phyloP scores from a whole-genome alignment of 352 stramenopile genomes.

The Blastocystis sp. region DNA sequence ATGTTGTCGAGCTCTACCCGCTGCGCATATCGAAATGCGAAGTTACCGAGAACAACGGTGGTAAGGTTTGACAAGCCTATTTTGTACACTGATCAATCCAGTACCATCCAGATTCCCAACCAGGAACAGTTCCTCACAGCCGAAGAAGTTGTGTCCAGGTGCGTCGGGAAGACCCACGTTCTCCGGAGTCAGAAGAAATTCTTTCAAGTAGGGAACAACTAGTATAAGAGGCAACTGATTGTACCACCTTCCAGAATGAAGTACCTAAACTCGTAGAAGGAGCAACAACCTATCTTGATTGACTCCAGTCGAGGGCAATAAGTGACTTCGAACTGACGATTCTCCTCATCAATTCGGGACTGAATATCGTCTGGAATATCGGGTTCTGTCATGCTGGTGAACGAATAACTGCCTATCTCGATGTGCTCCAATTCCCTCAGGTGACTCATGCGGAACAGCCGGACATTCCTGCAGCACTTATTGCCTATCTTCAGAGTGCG shows the following conservation, averaged over 20 bases:
- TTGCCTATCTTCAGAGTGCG: neutral
- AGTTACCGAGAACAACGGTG: neutral
- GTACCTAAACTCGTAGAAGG: neutral
- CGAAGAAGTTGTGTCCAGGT: conserved; percentile 6
- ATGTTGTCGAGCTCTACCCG: neutral
- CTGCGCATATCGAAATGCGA: neutral
- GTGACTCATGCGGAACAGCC: neutral
- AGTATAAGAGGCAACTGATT: neutral
- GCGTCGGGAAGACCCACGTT: neutral
- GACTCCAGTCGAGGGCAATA: conserved; percentile 1
- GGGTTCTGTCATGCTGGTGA: neutral
- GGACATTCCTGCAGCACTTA: neutral
- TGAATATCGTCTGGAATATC: neutral
- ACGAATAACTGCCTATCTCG: conserved; percentile 8
- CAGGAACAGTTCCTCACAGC: neutral
- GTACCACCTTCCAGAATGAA: neutral
- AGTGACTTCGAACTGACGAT: neutral
- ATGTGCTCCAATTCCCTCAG: neutral
- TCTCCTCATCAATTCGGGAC: neutral
- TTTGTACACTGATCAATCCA: neutral
- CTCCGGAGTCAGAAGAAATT: neutral
- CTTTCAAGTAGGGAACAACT: neutral
- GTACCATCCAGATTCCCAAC: neutral
- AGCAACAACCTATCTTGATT: neutral
- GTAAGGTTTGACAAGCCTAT: neutral